phyloP scores from a whole-genome alignment of 228 moss, liverwort and hornwort species.

The Sphagnum magellanicum region DNA sequence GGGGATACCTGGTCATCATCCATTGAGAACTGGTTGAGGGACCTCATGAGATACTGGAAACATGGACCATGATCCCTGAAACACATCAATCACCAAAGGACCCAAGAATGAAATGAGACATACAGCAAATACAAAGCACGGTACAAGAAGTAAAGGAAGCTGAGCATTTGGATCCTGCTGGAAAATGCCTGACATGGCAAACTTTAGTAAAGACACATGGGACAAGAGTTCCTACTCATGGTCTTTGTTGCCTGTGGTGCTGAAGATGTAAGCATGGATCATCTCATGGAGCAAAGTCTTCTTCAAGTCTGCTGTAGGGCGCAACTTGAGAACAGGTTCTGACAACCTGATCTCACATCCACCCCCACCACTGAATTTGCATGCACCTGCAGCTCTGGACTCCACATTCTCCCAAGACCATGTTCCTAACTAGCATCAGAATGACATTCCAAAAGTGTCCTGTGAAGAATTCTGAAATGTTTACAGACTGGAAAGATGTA shows the following conservation, averaged over 20 bases:
- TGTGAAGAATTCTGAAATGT: background rate
- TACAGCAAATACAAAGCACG: background rate
- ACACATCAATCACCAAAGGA: background rate
- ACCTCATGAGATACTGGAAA: background rate
- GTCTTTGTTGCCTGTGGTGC: conserved; percentile 25
- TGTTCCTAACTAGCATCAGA: background rate
- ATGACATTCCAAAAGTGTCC: background rate
- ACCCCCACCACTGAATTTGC: conserved; percentile 14
- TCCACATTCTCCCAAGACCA: background rate
- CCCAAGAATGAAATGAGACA: background rate
- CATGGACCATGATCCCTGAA: background rate
- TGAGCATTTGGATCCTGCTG: background rate
- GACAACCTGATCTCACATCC: conserved; percentile 33
- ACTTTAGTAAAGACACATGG: background rate
- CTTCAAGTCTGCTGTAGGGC: conserved; percentile 27
- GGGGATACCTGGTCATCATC: background rate
- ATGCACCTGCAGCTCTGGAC: conserved; percentile 31
- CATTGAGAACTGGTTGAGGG: background rate
- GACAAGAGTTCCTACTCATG: conserved; percentile 19
- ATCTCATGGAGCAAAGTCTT: conserved; percentile 40
- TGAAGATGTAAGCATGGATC: conserved; percentile 38
- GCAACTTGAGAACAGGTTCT: conserved; percentile 30
- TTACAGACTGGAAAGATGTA: background rate
- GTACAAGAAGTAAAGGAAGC: background rate
- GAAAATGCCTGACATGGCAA: background rate